Evolutionary conservation across 495 filamentous ascomycete species (phyloP).

Genomic region (Apiosordaria backusii): DNA sequence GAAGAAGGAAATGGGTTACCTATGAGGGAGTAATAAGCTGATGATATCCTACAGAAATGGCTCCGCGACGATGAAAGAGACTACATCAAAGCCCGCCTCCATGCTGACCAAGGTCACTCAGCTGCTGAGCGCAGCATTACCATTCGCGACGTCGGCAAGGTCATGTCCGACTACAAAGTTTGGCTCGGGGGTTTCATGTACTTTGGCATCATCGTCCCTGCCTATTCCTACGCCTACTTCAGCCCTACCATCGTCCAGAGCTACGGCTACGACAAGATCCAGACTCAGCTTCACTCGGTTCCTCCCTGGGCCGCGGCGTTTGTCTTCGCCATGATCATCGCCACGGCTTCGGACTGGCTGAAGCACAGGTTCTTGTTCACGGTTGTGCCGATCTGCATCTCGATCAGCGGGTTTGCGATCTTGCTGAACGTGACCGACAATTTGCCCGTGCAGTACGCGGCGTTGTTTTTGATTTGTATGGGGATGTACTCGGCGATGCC

Average conservation of each 20-base stretch:
- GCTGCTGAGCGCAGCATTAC: constrained; percentile 64
- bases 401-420: constrained; percentile 69
- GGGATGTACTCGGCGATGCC: constrained; percentile 71
- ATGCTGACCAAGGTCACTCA: constrained; percentile 72
- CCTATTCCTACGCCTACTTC: constrained; percentile 70
- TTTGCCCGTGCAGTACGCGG: constrained; percentile 61
- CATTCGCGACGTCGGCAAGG: constrained; percentile 57
- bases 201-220: constrained; percentile 82
- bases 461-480: constrained; percentile 68
- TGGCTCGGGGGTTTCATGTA: constrained; percentile 85
- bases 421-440: constrained; percentile 59
- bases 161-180: constrained; percentile 72
- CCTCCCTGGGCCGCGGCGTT: constrained; percentile 83
- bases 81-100: constrained; percentile 70
- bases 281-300: constrained; percentile 78
- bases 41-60: constrained; percentile 38
- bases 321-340: constrained; percentile 69
- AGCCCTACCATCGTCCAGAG: constrained; percentile 69
- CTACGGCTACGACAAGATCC: constrained; percentile 63
- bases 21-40: not conserved
- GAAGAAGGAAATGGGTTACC: constrained; percentile 25
- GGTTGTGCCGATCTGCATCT: constrained; percentile 58
- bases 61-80: constrained; percentile 70
- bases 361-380: constrained; percentile 75
- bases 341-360: constrained; percentile 62